Percentiles rank a stretch among this genome's conserved stretches.
These are phyloP conservation scores for Pichia deserticola DNA, from an alignment of 805 yeast species.

Conservation along the genomic window DNA sequence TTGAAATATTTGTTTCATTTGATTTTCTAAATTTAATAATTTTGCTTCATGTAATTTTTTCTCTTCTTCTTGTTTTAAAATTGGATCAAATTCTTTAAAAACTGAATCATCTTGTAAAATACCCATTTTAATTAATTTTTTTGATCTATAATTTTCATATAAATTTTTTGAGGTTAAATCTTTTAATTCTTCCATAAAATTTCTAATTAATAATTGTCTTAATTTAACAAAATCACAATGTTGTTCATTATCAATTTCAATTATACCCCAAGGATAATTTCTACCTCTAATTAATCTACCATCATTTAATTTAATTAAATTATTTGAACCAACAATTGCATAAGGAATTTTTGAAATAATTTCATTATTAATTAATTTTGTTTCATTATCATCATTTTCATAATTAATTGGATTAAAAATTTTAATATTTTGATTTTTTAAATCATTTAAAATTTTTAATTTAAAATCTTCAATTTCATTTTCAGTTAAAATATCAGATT, in stretches of 20 bases:
- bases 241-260: slow-evolving; percentile 90
- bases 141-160: slow-evolving; percentile 86
- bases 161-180: slow-evolving; percentile 70
- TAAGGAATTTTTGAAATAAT: slow-evolving; percentile 74
- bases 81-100: slow-evolving; percentile 93
- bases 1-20: slow-evolving; percentile 94
- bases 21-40: slow-evolving; percentile 87
- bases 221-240: slow-evolving; percentile 88
- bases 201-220: slow-evolving; percentile 82
- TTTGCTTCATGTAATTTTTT: slow-evolving; percentile 89
- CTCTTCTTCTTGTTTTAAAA: slow-evolving; percentile 88
- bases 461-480: slow-evolving; percentile 77
- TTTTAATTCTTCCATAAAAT: slow-evolving; percentile 87
- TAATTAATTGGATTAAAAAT: slow-evolving; percentile 71
- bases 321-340: slow-evolving; percentile 89
- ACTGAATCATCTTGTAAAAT: slow-evolving; percentile 87
- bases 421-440: slow-evolving; percentile 64
- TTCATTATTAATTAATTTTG: slow-evolving; percentile 54
- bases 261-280: slow-evolving; percentile 93
- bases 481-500: slow-evolving; percentile 86
- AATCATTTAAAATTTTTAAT: slow-evolving; percentile 67
- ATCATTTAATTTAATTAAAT: slow-evolving; percentile 57
- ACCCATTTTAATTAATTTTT: slow-evolving; percentile 73
- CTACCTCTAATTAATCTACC: slow-evolving; percentile 87
- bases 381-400: slow-evolving; percentile 76